Base-by-base conservation (phyloP, 225 moss, liverwort and hornwort species). In the Physcomitrium patens region DNA sequence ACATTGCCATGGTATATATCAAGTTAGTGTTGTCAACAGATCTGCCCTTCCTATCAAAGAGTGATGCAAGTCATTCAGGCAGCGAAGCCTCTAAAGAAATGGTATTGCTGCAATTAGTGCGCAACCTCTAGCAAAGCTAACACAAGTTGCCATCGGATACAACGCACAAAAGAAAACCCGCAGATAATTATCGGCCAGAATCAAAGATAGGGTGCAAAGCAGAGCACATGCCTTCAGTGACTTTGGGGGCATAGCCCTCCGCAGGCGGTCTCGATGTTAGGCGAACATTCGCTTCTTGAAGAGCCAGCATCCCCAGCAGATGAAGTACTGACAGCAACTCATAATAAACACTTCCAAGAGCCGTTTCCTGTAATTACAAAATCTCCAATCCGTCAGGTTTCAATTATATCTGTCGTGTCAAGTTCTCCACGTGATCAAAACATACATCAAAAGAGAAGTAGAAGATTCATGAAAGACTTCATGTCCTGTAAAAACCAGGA, bases 91-190 rank as follows among this genome's bases (percentile, higher is more conserved):
- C 56, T 13, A 73, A 54, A 59, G 27, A 11, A 59, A 65, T 23
- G 52, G 45, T 58, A 13, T 58, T 70, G 49, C 10, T 31, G 10
- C 18, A 58, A 15, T 47, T 56, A 15, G 0, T 58, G 13, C 55
- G 61, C 28, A 13, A 17, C 55, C 67, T 31, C 52, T 60, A 44
- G 43, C 65, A 71, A 70, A 68, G 55, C 51, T 53, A 65, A 18
- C 23, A 78, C 26, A 64, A 75, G 71, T 65, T 60, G 58, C 64
- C 75, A 69, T 74, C 71, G 8, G 77, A 74, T 54, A 75, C 50
- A 71, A 44, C 64, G 63, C 54, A 64, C 54, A 47, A 76, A 78
- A 63, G 51, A 59, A 77, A 63, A 72, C 65, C 60, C 61, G 54
- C 64, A 83, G 78, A 45, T 52, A 74, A 58, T 43, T 63, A 78